Evolutionary conservation across 129 eudicot genomes (phyloP).

Genomic region (Calendula officinalis): DNA sequence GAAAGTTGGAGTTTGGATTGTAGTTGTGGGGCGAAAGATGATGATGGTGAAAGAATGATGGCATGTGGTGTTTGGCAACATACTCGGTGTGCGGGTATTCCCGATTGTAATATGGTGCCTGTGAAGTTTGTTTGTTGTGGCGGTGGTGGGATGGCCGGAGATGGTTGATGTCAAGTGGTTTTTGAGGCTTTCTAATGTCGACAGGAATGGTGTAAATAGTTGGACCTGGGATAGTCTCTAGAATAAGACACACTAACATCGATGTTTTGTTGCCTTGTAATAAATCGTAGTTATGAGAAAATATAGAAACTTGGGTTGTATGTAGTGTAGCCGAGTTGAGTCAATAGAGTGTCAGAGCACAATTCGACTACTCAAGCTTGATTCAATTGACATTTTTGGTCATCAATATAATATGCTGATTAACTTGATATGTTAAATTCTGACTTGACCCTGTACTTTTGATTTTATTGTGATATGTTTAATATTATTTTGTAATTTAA

Average conservation of each 20-base stretch:
- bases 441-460: no score
- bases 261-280: not conserved
- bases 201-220: constrained; percentile 19
- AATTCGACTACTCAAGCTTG: no score
- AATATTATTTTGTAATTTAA: no score
- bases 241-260: not conserved
- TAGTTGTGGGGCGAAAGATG: constrained; percentile 84
- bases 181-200: constrained; percentile 10
- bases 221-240: constrained; percentile 12
- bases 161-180: not conserved
- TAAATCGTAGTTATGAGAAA: no score
- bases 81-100: constrained; percentile 76
- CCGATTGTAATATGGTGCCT: constrained; percentile 53
- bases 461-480: no score
- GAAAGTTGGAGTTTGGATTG: constrained; percentile 92
- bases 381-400: no score
- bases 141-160: not conserved
- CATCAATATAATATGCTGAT: no score
- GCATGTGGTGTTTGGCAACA: constrained; percentile 95
- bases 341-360: no score
- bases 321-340: no score
- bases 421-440: no score
- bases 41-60: constrained; percentile 93
- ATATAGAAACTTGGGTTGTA: no score
- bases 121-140: constrained; percentile 48